These are phyloP conservation scores for Fonticula alba DNA, from an alignment of 78 protist species.

Conservation along the genomic window DNA sequence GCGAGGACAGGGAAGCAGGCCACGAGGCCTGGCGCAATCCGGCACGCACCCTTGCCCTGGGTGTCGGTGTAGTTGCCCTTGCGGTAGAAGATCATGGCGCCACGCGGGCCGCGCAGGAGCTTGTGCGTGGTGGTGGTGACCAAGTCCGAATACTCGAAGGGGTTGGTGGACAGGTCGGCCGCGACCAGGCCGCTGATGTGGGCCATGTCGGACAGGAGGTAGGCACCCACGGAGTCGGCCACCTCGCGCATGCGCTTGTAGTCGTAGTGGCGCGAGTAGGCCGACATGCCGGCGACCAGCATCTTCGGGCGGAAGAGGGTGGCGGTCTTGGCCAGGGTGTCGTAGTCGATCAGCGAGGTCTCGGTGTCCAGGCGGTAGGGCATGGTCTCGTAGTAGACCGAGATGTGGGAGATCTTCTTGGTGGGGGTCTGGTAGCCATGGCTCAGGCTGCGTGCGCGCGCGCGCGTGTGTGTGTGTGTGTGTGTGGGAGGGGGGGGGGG, in stretches of 20 bases:
- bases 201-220: constrained; percentile 69
- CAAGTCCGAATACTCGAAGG: constrained; percentile 55
- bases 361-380: constrained; percentile 47
- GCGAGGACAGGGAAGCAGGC: no score
- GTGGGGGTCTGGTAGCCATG: constrained; percentile 40
- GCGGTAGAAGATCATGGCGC: constrained; percentile 68
- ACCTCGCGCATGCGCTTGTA: constrained; percentile 23
- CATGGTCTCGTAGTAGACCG: constrained; percentile 58
- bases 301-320: constrained; percentile 54
- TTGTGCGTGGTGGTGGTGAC: constrained; percentile 86
- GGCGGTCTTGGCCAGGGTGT: constrained; percentile 29
- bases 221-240: constrained; percentile 35
- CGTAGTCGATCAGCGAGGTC: constrained; percentile 68
- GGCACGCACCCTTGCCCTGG: no score
- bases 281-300: constrained; percentile 60
- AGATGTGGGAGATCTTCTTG: constrained; percentile 37
- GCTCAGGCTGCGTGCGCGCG: constrained; percentile 20
- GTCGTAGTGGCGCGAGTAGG: constrained; percentile 62
- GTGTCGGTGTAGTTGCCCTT: no score
- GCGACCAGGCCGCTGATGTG: constrained; percentile 65
- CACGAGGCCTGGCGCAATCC: no score
- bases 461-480: background rate
- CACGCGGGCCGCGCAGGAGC: constrained; percentile 64
- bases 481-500: no score
- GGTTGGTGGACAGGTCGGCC: constrained; percentile 18